Conservation (phyloP, 164 flowering plant genomes). For the Chimonanthus praecox region DNA sequence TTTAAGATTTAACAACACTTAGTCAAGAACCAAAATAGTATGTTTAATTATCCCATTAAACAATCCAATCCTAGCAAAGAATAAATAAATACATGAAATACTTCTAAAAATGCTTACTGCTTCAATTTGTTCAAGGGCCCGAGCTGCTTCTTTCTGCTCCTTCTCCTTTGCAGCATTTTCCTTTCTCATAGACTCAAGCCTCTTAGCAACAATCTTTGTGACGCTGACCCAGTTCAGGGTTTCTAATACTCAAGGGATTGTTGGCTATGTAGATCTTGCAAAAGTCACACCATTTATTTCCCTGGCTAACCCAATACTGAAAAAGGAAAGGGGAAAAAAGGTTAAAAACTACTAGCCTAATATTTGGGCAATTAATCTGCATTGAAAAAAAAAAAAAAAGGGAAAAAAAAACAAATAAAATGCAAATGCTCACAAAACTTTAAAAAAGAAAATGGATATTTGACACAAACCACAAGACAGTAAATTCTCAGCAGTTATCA, state of each 20-base stretch:
- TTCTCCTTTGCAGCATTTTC: constrained; percentile 77
- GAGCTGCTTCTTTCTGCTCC: constrained; percentile 66
- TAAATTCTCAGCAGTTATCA: no score
- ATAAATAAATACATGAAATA: background rate
- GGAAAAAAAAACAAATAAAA: no score
- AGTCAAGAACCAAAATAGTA: no score
- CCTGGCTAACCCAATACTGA: constrained; percentile 98
- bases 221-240: constrained; percentile 88
- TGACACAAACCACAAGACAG: no score
- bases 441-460: no score
- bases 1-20: no score
- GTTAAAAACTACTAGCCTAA: background rate
- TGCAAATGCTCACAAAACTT: no score
- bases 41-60: background rate
- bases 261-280: constrained; percentile 90
- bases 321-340: constrained; percentile 1
- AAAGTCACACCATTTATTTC: constrained; percentile 95
- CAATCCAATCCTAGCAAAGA: background rate
- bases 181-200: constrained; percentile 65
- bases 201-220: constrained; percentile 85
- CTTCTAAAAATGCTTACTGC: constrained; percentile 43
- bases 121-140: constrained; percentile 81
- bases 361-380: background rate
- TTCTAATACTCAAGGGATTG: constrained; percentile 80
- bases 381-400: background rate